Conservation (phyloP, 2,329 filamentous ascomycete genomes). For the Fusarium sp. region DNA sequence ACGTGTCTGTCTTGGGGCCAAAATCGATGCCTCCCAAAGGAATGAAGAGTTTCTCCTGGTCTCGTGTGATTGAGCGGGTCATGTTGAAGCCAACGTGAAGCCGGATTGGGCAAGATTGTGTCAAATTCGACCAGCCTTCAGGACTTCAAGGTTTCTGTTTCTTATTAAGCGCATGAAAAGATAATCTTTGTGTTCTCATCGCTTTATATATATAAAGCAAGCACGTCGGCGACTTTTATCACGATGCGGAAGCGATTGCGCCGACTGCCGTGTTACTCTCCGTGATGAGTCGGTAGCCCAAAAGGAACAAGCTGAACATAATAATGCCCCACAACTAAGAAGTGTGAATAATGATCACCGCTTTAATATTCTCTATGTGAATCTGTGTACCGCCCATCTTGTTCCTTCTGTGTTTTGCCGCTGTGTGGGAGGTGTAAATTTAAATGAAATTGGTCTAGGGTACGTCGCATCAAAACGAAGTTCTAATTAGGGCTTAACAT, state of each 20-base stretch:
- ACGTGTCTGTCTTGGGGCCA: background rate
- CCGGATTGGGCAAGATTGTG: no score
- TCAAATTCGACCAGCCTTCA: background rate
- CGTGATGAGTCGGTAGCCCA: background rate
- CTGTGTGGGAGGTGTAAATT: no score
- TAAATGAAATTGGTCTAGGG: no score
- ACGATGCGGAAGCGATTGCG: constrained; percentile 1
- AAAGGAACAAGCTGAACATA: background rate
- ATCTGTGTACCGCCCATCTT: no score
- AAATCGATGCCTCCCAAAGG: constrained; percentile 30
- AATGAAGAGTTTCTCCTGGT: constrained; percentile 23
- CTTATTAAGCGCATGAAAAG: background rate
- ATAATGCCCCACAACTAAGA: no score
- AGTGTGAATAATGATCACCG: no score
- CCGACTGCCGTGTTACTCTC: constrained; percentile 11
- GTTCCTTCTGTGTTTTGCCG: no score
- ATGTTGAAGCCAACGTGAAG: background rate
- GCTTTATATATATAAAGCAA: background rate
- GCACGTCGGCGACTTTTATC: constrained; percentile 17
- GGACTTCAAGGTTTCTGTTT: background rate
- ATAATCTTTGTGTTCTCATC: background rate
- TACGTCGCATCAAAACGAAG: no score
- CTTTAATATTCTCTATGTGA: no score
- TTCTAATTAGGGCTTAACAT: no score
- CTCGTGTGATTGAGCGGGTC: constrained; percentile 24